Evolutionary conservation across 1,139 yeast species (phyloP).

Genomic region (Saccharomyces hybrid): DNA sequence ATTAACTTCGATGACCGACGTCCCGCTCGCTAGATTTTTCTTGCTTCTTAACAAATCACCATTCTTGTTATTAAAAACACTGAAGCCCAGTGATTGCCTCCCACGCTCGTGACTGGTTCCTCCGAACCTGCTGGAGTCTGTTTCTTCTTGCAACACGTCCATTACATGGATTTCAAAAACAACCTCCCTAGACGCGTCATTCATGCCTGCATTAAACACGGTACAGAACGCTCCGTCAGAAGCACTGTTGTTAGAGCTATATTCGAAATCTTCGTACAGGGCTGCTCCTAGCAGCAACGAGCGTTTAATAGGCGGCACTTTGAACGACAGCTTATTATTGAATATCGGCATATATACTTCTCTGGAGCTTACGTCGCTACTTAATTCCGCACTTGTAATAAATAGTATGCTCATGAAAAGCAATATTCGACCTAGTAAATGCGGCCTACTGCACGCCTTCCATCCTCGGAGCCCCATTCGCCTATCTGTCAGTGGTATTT

Average conservation of each 20-base stretch:
- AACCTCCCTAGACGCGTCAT: constrained; percentile 11
- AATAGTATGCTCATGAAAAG: background rate
- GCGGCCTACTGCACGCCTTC: background rate
- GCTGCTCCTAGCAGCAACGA: background rate
- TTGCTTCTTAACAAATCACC: constrained; percentile 15
- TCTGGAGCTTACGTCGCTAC: background rate
- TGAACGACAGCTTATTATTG: background rate
- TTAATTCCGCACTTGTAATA: background rate
- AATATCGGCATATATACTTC: background rate
- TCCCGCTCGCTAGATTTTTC: constrained; percentile 12
- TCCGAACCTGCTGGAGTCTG: constrained; percentile 18
- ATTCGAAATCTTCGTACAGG: background rate
- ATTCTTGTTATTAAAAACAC: constrained; percentile 7
- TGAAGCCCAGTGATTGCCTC: constrained; percentile 17
- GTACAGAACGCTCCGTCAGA: constrained; percentile 16
- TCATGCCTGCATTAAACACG: constrained; percentile 17
- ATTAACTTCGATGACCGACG: constrained; percentile 9
- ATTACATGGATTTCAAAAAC: constrained; percentile 12
- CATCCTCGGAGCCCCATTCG: background rate
- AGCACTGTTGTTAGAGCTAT: background rate
- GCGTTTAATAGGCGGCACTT: background rate
- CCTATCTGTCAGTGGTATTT: background rate
- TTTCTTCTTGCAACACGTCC: constrained; percentile 12
- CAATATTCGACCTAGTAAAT: background rate
- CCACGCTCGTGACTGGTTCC: constrained; percentile 20